phyloP scores from a whole-genome alignment of 2,329 filamentous ascomycete genomes.

The Ophiocordyceps unilateralis region DNA sequence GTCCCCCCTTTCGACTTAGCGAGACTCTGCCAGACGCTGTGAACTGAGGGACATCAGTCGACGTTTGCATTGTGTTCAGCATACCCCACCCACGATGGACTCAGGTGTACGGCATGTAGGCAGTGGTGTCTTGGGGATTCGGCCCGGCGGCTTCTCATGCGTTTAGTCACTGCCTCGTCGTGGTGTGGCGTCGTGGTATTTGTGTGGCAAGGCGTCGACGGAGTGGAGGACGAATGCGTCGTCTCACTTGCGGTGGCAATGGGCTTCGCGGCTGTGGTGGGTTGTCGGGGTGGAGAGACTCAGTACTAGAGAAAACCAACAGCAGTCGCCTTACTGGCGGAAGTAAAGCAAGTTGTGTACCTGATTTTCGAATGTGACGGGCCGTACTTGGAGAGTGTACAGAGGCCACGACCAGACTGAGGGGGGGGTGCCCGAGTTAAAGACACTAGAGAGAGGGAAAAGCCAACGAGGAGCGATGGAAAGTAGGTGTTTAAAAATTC shows the following conservation, averaged over 20 bases:
- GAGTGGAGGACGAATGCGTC: neutral
- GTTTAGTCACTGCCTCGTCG: no score
- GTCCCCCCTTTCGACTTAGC: neutral
- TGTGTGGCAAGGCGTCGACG: no score
- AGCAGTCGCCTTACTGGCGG: neutral
- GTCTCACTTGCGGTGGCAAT: neutral
- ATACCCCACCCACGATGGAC: neutral
- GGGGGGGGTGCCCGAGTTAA: no score
- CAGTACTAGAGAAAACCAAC: neutral
- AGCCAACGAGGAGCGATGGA: neutral
- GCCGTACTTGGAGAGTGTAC: neutral
- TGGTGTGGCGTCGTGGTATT: no score
- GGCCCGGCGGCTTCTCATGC: no score
- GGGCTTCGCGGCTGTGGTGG: neutral
- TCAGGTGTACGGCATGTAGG: neutral
- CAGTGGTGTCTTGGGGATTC: neutral
- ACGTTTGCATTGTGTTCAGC: neutral
- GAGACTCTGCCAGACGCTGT: neutral
- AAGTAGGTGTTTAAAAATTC: neutral
- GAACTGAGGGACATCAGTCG: neutral
- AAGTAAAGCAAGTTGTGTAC: no score
- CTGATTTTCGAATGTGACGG: neutral
- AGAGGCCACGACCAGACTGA: neutral
- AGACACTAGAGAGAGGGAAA: no score
- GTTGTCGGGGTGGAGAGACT: neutral